A percentile compares a stretch with the other conserved stretches of the same genome.
Evolutionary conservation across 495 filamentous ascomycete species (phyloP).

Genomic region (Articulospora tetracladia): DNA sequence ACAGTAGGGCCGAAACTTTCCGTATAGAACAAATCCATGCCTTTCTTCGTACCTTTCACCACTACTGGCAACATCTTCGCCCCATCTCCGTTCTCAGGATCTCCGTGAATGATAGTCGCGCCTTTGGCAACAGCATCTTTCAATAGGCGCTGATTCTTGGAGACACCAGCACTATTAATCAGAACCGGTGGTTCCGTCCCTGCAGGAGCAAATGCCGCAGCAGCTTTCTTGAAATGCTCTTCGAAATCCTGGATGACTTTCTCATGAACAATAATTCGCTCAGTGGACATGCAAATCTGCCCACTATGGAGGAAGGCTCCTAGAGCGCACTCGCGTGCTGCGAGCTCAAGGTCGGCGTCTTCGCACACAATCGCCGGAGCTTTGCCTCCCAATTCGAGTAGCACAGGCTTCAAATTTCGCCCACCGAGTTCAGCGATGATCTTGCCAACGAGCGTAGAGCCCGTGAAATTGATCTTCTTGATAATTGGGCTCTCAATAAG

Average conservation of each 20-base stretch:
- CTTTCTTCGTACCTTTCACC: slow-evolving; percentile 62
- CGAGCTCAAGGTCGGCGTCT: slow-evolving; percentile 59
- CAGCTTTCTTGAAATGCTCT: slow-evolving; percentile 43
- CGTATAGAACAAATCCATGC: slow-evolving; percentile 78
- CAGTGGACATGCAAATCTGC: slow-evolving; percentile 91
- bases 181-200: slow-evolving; percentile 52
- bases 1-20: slow-evolving; percentile 86
- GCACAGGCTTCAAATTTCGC: slow-evolving; percentile 61
- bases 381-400: slow-evolving; percentile 69
- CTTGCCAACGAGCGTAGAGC: slow-evolving; percentile 53
- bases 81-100: slow-evolving; percentile 34
- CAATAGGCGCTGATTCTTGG: slow-evolving; percentile 66
- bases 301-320: slow-evolving; percentile 60
- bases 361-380: slow-evolving; percentile 60
- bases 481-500: slow-evolving; percentile 52
- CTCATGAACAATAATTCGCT: slow-evolving; percentile 80
- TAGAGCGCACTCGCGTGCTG: slow-evolving; percentile 45
- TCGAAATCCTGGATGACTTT: slow-evolving; percentile 63
- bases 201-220: slow-evolving; percentile 42
- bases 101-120: slow-evolving; percentile 51
- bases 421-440: slow-evolving; percentile 56
- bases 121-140: slow-evolving; percentile 38
- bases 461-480: slow-evolving; percentile 68
- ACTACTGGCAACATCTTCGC: slow-evolving; percentile 68
- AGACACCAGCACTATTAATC: slow-evolving; percentile 54